These are phyloP conservation scores for Meyerozyma guilliermondii DNA, from an alignment of 1,139 yeast genomes.

Conservation along the genomic window DNA sequence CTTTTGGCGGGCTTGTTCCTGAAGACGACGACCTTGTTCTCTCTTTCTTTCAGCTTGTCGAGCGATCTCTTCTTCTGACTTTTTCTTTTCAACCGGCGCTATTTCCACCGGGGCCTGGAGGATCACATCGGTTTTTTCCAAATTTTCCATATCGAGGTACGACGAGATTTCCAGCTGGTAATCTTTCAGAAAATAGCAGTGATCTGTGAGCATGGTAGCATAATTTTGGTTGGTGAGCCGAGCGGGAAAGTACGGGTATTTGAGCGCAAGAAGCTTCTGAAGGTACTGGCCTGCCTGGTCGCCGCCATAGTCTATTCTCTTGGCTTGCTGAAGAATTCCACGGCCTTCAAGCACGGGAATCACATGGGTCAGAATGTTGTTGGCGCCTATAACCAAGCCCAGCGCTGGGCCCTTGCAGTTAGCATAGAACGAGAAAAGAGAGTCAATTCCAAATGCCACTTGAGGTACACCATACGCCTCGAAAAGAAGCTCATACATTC, in stretches of 20 bases:
- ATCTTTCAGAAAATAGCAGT: conserved; percentile 70
- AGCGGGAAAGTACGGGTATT: conserved; percentile 89
- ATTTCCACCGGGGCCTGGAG: conserved; percentile 75
- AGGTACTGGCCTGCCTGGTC: conserved; percentile 63
- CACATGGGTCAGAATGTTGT: conserved; percentile 76
- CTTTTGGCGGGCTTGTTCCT: conserved; percentile 87
- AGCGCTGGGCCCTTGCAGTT: conserved; percentile 34
- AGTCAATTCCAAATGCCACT: conserved; percentile 76
- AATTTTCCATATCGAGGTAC: conserved; percentile 54
- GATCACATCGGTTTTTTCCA: conserved; percentile 67
- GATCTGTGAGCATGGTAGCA: conserved; percentile 63
- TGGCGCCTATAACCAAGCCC: conserved; percentile 78
- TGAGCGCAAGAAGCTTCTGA: conserved; percentile 60
- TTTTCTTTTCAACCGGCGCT: conserved; percentile 49
- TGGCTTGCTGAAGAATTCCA: conserved; percentile 64
- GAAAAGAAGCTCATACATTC: conserved; percentile 75
- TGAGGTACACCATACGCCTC: conserved; percentile 77
- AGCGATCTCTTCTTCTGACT: conserved; percentile 78
- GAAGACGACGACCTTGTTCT: conserved; percentile 84
- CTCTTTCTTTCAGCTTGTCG: conserved; percentile 73
- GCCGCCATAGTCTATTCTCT: conserved; percentile 93
- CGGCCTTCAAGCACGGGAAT: conserved; percentile 72
- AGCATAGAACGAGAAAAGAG: conserved; percentile 67
- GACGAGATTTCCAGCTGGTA: conserved; percentile 59
- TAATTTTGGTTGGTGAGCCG: conserved; percentile 62